These are phyloP conservation scores for Trametes pubescens DNA, from an alignment of 1,284 basidiomycete species.

Conservation along the genomic window DNA sequence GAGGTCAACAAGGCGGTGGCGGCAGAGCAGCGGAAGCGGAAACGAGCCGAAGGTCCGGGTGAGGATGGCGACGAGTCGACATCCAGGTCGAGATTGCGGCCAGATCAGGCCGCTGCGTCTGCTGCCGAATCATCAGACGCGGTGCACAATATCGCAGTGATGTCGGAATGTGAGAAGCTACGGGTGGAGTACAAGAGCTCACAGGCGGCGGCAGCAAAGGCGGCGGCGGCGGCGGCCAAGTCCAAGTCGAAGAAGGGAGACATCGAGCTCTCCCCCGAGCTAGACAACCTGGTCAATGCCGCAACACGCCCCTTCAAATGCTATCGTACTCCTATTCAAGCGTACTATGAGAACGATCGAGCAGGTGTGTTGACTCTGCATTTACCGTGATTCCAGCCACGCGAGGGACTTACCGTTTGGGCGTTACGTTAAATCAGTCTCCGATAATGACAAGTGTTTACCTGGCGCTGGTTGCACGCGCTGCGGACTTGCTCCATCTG, in stretches of 20 bases:
- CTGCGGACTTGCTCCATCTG: slow-evolving; percentile 7
- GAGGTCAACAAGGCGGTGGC: not conserved
- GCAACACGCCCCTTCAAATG: slow-evolving; percentile 8
- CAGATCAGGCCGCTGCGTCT: too few species aligned
- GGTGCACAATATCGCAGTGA: too few species aligned
- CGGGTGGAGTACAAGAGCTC: not conserved
- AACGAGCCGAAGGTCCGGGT: not conserved
- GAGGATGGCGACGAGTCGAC: too few species aligned
- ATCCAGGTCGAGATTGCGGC: too few species aligned
- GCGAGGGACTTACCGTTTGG: too few species aligned
- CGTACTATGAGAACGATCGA: slow-evolving; percentile 22
- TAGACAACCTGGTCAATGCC: slow-evolving; percentile 26
- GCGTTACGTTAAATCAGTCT: slow-evolving; percentile 12
- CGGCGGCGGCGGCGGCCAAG: too few species aligned
- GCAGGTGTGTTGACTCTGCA: slow-evolving; percentile 1
- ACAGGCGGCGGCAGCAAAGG: not conserved
- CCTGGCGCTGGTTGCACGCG: slow-evolving; percentile 7
- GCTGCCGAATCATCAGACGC: too few species aligned
- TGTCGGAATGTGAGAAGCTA: not conserved
- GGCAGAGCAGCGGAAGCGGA: slow-evolving; percentile 6
- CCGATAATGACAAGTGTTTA: not conserved
- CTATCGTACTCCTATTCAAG: slow-evolving; percentile 14
- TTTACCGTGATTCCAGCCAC: too few species aligned
- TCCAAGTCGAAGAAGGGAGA: not conserved
- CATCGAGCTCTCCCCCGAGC: not conserved